Percentiles rank a stretch among this genome's conserved stretches.
phyloP scores from a whole-genome alignment of 176 grass and related monocot species.

The Echinochloa phyllopogon region DNA sequence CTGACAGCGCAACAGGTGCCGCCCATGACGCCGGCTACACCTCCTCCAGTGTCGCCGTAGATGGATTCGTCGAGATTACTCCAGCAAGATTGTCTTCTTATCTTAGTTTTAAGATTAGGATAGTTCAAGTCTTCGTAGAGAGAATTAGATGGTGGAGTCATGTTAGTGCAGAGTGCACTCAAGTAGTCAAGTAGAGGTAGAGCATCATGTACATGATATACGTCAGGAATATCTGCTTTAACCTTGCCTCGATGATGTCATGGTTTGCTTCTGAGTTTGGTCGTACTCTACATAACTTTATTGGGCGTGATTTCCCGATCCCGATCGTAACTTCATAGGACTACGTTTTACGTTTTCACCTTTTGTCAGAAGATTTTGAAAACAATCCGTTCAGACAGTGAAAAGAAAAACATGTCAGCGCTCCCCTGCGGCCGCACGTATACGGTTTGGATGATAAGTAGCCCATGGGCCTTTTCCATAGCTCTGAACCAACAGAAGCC shows the following conservation, averaged over 20 bases:
- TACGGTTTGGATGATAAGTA: no score
- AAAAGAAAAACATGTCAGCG: no score
- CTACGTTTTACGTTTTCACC: no score
- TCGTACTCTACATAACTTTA: not conserved
- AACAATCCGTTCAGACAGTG: no score
- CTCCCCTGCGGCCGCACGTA: no score
- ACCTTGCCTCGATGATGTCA: not conserved
- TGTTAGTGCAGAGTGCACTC: not conserved
- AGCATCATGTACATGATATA: not conserved
- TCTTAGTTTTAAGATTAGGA: not conserved
- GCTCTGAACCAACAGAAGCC: no score
- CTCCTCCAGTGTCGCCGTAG: constrained; percentile 17
- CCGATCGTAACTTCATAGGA: no score
- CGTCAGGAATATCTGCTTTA: not conserved
- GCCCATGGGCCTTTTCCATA: no score
- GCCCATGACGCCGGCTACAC: not conserved
- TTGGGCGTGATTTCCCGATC: no score
- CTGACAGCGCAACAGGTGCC: constrained; percentile 37
- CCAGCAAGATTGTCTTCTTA: not conserved
- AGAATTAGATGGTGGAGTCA: not conserved
- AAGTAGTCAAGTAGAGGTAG: not conserved
- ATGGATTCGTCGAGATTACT: not conserved
- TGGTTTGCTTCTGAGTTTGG: not conserved
- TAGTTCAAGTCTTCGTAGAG: not conserved
- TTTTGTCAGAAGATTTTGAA: no score